Evolutionary conservation across 306 rosid species (phyloP).

Genomic region (Vigna hirtella): DNA sequence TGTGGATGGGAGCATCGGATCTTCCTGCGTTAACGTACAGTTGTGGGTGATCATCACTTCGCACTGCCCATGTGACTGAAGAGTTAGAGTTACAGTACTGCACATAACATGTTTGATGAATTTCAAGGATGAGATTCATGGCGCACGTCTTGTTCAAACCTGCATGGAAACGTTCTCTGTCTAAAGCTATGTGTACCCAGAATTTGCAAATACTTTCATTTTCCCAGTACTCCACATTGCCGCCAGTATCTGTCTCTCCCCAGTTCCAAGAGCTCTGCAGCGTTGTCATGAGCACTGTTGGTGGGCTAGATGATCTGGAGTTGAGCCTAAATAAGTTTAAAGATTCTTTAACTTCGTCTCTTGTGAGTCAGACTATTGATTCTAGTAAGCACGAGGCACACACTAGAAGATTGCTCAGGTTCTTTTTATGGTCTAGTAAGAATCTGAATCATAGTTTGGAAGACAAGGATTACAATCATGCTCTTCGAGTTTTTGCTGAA

Average conservation of each 20-base stretch:
- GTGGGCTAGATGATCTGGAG: constrained; percentile 83
- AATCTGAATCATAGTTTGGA: constrained; percentile 58
- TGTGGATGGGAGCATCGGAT: background rate
- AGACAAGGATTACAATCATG: constrained; percentile 75
- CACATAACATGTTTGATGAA: constrained; percentile 60
- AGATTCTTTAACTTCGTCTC: constrained; percentile 59
- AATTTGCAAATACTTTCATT: constrained; percentile 25
- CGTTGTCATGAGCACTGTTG: constrained; percentile 56
- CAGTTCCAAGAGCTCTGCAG: constrained; percentile 61
- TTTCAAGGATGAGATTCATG: constrained; percentile 50
- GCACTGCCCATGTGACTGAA: background rate
- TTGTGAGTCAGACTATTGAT: constrained; percentile 70
- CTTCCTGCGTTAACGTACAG: background rate
- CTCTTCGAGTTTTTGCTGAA: constrained; percentile 66
- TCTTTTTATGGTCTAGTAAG: constrained; percentile 78
- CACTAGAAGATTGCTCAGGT: constrained; percentile 77
- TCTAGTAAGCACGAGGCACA: constrained; percentile 75
- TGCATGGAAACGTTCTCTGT: constrained; percentile 45
- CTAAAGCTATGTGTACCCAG: constrained; percentile 32
- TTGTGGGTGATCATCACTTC: background rate
- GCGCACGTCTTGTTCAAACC: constrained; percentile 50
- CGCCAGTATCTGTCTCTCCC: constrained; percentile 35
- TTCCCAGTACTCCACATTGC: constrained; percentile 51
- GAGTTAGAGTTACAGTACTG: constrained; percentile 38
- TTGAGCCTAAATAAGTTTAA: constrained; percentile 51